phyloP scores from a whole-genome alignment of 2,329 filamentous ascomycete genomes.

The Diaporthe batatas region DNA sequence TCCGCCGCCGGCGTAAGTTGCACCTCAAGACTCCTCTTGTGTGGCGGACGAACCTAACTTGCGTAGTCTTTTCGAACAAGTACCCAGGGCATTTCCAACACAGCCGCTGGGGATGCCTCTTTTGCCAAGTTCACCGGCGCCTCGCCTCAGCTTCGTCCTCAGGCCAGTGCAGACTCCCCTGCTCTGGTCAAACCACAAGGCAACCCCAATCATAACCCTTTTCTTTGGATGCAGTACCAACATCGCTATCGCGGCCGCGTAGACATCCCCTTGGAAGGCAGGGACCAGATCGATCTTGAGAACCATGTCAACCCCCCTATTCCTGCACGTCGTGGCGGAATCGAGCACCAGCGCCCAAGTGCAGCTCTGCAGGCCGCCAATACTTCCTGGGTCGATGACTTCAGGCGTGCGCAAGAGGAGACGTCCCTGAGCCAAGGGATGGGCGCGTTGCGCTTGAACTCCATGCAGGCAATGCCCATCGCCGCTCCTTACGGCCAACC shows the following conservation, averaged over 20 bases:
- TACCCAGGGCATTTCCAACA: constrained; percentile 30
- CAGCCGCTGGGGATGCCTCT: constrained; percentile 29
- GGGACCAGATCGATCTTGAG: constrained; percentile 4
- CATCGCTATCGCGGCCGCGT: not conserved
- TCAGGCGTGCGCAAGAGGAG: constrained; percentile 22
- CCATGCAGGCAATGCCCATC: not conserved
- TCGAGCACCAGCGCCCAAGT: constrained; percentile 19
- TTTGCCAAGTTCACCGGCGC: constrained; percentile 34
- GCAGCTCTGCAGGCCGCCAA: constrained; percentile 16
- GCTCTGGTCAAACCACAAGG: not conserved
- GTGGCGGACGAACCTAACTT: not conserved
- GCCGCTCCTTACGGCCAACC: not conserved
- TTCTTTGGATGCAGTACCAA: constrained; percentile 20
- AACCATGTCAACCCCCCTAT: constrained; percentile 24
- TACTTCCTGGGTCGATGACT: constrained; percentile 36
- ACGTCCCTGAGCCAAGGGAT: not conserved
- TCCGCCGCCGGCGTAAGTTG: constrained; percentile 46
- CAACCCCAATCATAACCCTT: constrained; percentile 3
- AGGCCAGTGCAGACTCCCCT: not conserved
- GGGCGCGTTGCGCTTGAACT: constrained; percentile 8
- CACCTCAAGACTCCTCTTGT: not conserved
- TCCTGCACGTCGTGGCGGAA: constrained; percentile 13
- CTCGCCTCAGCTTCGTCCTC: constrained; percentile 10
- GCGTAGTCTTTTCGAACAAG: constrained; percentile 35
- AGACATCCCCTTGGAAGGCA: constrained; percentile 11